phyloP scores from a whole-genome alignment of 2,329 filamentous ascomycete genomes.

The Dendrostoma leiphaemia region DNA sequence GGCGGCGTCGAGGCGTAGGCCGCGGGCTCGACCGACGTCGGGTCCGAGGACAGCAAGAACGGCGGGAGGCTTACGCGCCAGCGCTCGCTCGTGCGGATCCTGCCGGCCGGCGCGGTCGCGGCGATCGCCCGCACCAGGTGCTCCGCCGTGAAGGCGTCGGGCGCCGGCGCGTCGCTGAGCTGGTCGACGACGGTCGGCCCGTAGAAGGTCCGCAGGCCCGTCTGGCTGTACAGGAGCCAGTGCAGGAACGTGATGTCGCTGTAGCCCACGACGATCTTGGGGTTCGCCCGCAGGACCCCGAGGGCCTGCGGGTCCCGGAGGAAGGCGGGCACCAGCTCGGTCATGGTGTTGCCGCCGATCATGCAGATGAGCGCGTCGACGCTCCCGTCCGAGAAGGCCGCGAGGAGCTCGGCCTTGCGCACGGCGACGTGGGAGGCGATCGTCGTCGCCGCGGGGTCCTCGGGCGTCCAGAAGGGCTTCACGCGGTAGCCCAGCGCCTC shows the following conservation, averaged over 20 bases:
- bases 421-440: slow-evolving; percentile 34
- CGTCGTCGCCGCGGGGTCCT: slow-evolving; percentile 18
- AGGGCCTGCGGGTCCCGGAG: slow-evolving; percentile 35
- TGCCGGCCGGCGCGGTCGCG: slow-evolving; percentile 26
- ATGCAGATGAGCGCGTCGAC: slow-evolving; percentile 38
- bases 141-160: not conserved
- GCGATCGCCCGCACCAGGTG: slow-evolving; percentile 32
- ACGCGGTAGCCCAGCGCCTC: slow-evolving; percentile 33
- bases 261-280: slow-evolving; percentile 41
- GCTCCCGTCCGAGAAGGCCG: slow-evolving; percentile 34
- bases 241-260: slow-evolving; percentile 42
- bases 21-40: slow-evolving; percentile 18
- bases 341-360: slow-evolving; percentile 37
- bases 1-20: slow-evolving; percentile 25
- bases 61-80: slow-evolving; percentile 25
- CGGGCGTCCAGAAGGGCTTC: slow-evolving; percentile 29
- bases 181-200: slow-evolving; percentile 39
- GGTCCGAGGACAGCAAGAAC: slow-evolving; percentile 22
- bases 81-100: slow-evolving; percentile 28
- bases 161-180: slow-evolving; percentile 30
- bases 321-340: slow-evolving; percentile 37
- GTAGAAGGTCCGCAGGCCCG: slow-evolving; percentile 42
- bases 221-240: slow-evolving; percentile 36
- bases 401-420: slow-evolving; percentile 35
- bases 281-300: slow-evolving; percentile 30